Percentiles rank a stretch among this genome's conserved stretches.
Conservation (phyloP, 2,329 filamentous ascomycete genomes). For the Pseudogymnoascus sp. region DNA sequence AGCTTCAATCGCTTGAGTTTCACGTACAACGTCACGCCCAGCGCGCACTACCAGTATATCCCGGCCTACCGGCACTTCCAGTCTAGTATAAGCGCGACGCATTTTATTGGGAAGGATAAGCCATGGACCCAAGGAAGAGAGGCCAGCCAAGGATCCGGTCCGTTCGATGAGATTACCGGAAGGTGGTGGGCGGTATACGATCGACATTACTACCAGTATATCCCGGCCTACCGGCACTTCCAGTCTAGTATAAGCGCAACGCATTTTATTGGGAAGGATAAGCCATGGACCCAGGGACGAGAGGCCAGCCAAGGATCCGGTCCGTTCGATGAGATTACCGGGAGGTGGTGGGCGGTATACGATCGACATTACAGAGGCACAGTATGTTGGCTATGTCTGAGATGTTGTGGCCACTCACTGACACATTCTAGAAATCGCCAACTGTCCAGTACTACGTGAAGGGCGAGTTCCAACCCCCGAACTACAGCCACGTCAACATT, state of each 20-base stretch:
- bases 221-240: conserved; percentile 90
- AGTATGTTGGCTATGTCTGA: conserved; percentile 30
- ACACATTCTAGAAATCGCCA: conserved; percentile 13
- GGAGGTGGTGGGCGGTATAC: conserved; percentile 90
- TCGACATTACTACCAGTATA: conserved; percentile 98
- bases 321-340: conserved; percentile 75
- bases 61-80: conserved; percentile 92
- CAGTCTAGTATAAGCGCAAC: conserved; percentile 82
- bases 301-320: conserved; percentile 44
- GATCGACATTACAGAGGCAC: conserved; percentile 67
- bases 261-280: conserved; percentile 87
- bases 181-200: conserved; percentile 96
- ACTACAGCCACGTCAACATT: conserved; percentile 18
- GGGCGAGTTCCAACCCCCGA: conserved; percentile 26
- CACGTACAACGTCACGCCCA: conserved; percentile 94
- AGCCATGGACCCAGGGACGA: conserved; percentile 73
- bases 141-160: conserved; percentile 44
- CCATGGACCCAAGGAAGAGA: conserved; percentile 68
- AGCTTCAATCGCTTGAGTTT: conserved; percentile 85
- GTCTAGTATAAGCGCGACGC: conserved; percentile 78
- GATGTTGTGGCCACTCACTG: not conserved
- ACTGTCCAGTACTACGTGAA: conserved; percentile 28
- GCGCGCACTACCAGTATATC: conserved; percentile 93
- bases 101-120: conserved; percentile 90
- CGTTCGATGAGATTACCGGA: conserved; percentile 75